phyloP scores from a whole-genome alignment of 2,329 filamentous ascomycete genomes.

The Aspergillus japonicus region DNA sequence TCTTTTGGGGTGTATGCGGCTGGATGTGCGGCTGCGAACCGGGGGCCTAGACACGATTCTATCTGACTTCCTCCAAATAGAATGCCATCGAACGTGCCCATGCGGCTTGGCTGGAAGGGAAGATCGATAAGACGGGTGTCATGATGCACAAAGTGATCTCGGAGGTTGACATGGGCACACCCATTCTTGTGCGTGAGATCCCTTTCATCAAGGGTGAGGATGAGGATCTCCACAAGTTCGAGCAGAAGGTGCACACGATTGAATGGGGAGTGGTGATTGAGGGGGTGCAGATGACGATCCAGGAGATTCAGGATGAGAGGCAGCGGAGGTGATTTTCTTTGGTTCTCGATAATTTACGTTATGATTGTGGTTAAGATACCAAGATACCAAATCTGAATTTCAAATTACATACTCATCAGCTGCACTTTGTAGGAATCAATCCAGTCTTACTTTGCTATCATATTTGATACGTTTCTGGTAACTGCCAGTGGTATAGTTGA shows the following conservation, averaged over 20 bases:
- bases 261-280: conserved; percentile 80
- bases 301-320: conserved; percentile 30
- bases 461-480: too few relatives aligned
- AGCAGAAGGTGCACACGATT: conserved; percentile 69
- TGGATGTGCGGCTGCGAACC: not conserved
- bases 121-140: conserved; percentile 69
- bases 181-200: conserved; percentile 70
- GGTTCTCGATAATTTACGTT: not conserved
- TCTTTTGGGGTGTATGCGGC: not conserved
- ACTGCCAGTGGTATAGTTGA: too few relatives aligned
- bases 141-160: conserved; percentile 85
- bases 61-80: conserved; percentile 18
- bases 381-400: not conserved
- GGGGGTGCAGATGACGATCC: conserved; percentile 52
- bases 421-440: not conserved
- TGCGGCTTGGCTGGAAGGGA: conserved; percentile 67
- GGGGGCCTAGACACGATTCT: not conserved
- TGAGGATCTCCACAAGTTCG: conserved; percentile 64
- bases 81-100: conserved; percentile 76
- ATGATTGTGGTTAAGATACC: not conserved
- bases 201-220: conserved; percentile 59
- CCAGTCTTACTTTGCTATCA: too few relatives aligned
- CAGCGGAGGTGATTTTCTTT: conserved; percentile 4
- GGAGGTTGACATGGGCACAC: conserved; percentile 76
- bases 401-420: not conserved